Evolutionary conservation across 257 asterid species (phyloP), one percentile per base, ranked within the genome.

Genomic region (Scutellaria galericulata): DNA sequence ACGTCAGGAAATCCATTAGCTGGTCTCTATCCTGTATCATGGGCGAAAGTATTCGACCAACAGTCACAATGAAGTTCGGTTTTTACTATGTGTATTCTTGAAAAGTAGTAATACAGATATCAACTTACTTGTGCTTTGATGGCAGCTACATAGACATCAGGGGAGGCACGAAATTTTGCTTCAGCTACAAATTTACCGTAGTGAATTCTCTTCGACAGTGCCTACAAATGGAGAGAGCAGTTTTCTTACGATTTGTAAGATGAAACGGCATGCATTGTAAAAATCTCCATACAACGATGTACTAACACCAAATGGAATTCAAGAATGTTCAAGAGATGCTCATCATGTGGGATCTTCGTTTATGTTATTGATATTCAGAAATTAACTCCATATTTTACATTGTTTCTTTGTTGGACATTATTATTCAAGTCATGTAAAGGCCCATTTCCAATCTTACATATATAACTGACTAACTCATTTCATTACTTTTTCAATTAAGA

Each of bases 111-210:
- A 7, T 47, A 42, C 52, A 31, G 37, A 31, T 31, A 31, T 31
- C 44, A 63, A 37, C 83, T 68, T 76, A 92, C 99, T 69, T 85
- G 91, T 59, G 90, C 89, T 83, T 11, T 53, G 12, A 95, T 95
- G 54, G 96, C 97, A 66, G 95, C 75, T 24, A 58, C 71, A 52
- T 89, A 91, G 62, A 78, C 83, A 59, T 87, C 96, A 3, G 99
- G 97, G 18, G 95, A 86, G 24, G 78, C 90, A 18, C 83, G 83
- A 55, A 83, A 95, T 77, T 92, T 95, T 6, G 98, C 98, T 80
- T 95, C 99, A 13, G 99, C 98, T 13, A 95, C 99, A 75, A 95
- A 95, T 84, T 92, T 95, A 40, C 98, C 98, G 1, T 92, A 95
- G 83, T 95, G 99, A 66, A 90, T 90, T 82, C 99, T 87, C 86